Evolutionary conservation across 2,329 filamentous ascomycete species (phyloP).

Genomic region (Alternaria brassicicola): DNA sequence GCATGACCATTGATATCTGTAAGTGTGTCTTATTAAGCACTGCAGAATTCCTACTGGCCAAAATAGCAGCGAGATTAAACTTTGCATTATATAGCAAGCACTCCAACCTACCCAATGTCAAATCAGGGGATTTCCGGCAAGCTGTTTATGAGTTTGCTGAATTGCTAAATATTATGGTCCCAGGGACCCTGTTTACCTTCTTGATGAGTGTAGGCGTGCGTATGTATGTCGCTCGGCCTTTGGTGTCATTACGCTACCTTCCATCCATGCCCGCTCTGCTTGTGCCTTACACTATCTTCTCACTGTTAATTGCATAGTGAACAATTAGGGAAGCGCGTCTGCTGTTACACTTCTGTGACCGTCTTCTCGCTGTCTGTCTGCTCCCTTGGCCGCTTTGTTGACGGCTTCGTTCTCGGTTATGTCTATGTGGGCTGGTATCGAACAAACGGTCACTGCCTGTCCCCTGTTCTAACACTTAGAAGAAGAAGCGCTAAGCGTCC

Average conservation of each 20-base stretch:
- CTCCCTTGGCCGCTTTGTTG: background rate
- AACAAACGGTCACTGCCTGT: background rate
- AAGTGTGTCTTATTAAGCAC: too few species aligned
- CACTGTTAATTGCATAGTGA: background rate
- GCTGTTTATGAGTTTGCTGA: too few species aligned
- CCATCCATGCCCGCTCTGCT: background rate
- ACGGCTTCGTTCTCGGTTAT: slow-evolving; percentile 1
- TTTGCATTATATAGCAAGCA: too few species aligned
- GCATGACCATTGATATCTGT: too few species aligned
- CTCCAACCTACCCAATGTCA: too few species aligned
- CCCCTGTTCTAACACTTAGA: slow-evolving; percentile 4
- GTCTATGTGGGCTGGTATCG: background rate
- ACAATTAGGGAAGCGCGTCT: background rate
- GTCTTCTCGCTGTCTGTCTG: background rate
- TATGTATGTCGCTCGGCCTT: background rate
- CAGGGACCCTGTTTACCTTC: too few species aligned
- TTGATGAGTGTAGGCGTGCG: background rate
- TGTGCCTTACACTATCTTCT: background rate
- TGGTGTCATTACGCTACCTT: background rate
- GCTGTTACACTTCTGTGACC: background rate
- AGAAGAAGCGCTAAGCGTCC: too few species aligned
- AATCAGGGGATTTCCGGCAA: too few species aligned
- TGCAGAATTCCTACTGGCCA: too few species aligned
- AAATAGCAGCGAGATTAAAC: too few species aligned
- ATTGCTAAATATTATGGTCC: too few species aligned